These are phyloP conservation scores for Scytalidium sp. DNA, from an alignment of 2,329 filamentous ascomycete genomes.

Conservation along the genomic window DNA sequence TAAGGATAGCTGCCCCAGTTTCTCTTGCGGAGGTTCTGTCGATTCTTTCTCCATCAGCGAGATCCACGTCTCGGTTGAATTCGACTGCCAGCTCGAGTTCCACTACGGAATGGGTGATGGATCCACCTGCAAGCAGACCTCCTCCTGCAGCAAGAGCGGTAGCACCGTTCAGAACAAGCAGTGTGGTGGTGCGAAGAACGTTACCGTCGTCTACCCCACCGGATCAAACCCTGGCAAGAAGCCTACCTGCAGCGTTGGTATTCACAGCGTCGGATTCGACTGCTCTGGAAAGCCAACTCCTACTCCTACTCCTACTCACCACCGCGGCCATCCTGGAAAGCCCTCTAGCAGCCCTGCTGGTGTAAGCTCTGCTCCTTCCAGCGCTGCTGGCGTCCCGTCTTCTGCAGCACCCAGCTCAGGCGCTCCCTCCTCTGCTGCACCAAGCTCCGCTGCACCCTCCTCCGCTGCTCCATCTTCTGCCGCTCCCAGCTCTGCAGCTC, in stretches of 20 bases:
- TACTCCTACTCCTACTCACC: constrained; percentile 8
- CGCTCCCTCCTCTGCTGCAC: constrained; percentile 13
- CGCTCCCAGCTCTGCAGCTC: constrained; percentile 3
- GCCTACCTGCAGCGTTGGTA: constrained; percentile 65
- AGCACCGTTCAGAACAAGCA: constrained; percentile 76
- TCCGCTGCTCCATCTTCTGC: constrained; percentile 4
- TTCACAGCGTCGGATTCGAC: constrained; percentile 74
- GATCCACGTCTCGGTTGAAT: constrained; percentile 70
- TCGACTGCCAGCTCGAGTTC: constrained; percentile 79
- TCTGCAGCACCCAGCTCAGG: constrained; percentile 10
- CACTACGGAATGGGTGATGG: constrained; percentile 85
- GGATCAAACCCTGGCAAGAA: constrained; percentile 51
- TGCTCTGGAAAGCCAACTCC: constrained; percentile 44
- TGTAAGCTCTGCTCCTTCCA: neutral
- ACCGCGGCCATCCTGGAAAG: neutral
- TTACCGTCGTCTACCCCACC: constrained; percentile 66
- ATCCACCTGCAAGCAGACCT: constrained; percentile 75
- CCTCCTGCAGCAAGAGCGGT: constrained; percentile 64
- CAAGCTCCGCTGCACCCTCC: constrained; percentile 10
- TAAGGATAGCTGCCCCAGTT: constrained; percentile 50
- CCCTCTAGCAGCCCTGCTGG: too few species aligned
- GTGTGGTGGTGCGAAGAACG: constrained; percentile 86
- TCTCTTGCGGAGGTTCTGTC: constrained; percentile 43
- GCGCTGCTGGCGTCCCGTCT: constrained; percentile 10
- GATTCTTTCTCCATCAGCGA: constrained; percentile 70